These are phyloP conservation scores for Boletus nobilissimus DNA, from an alignment of 1,284 basidiomycete genomes.

Conservation along the genomic window DNA sequence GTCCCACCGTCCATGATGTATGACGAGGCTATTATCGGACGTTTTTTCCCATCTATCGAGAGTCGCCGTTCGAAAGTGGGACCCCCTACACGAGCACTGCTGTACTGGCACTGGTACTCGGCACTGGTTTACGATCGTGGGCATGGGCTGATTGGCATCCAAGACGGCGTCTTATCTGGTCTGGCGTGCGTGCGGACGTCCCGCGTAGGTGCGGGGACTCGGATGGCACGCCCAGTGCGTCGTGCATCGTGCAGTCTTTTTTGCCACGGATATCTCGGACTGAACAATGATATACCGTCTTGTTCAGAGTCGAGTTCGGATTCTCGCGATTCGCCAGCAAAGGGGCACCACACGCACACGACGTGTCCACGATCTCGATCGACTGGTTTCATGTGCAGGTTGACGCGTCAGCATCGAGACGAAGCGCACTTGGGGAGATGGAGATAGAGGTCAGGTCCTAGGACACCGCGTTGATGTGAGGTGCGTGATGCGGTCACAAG, in stretches of 20 bases:
- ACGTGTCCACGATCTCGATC: not conserved
- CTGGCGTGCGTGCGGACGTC: not conserved
- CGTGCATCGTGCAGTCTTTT: too few species aligned
- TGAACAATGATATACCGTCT: too few species aligned
- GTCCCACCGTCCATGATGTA: not conserved
- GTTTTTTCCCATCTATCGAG: slow-evolving; percentile 6
- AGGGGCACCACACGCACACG: not conserved
- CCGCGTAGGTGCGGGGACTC: not conserved
- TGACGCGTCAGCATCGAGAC: not conserved
- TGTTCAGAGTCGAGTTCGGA: not conserved
- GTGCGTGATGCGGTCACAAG: not conserved
- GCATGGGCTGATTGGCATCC: not conserved
- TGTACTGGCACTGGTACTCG: not conserved
- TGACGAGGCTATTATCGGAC: not conserved
- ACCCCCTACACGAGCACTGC: not conserved
- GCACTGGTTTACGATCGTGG: slow-evolving; percentile 19
- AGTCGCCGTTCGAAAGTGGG: slow-evolving; percentile 29
- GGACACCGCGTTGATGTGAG: slow-evolving; percentile 3
- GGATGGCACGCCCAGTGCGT: not conserved
- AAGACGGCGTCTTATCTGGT: slow-evolving; percentile 29
- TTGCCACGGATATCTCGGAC: too few species aligned
- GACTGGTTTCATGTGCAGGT: not conserved
- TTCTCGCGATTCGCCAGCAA: not conserved
- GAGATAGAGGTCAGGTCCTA: not conserved
- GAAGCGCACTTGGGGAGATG: not conserved